A percentile compares a stretch with the other conserved stretches of the same genome.
phyloP scores from a whole-genome alignment of 2,329 filamentous ascomycete genomes.

The Penicillium sclerotigenum region DNA sequence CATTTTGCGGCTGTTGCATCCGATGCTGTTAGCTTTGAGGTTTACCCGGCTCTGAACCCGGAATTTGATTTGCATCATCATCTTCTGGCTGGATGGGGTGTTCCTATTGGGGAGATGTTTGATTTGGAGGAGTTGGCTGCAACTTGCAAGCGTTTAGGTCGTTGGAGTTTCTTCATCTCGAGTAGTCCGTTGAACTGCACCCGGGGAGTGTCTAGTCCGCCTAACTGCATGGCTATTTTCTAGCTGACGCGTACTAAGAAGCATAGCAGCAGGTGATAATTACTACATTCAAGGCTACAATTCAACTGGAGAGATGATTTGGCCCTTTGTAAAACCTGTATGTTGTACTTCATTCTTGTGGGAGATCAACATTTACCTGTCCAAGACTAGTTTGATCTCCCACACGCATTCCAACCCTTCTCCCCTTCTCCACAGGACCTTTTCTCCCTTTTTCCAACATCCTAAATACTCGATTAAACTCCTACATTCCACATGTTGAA shows the following conservation, averaged over 20 bases:
- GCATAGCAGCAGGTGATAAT: not conserved
- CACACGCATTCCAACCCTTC: conserved; percentile 17
- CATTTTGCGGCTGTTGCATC: conserved; percentile 59
- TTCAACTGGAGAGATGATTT: not conserved
- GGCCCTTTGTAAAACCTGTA: not conserved
- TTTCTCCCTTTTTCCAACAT: not conserved
- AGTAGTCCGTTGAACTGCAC: conserved; percentile 42
- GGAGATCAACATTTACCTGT: not conserved
- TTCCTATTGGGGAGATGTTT: conserved; percentile 43
- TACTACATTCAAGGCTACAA: not conserved
- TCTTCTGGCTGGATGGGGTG: conserved; percentile 37
- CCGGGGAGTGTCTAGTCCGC: conserved; percentile 41
- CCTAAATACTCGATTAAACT: not conserved
- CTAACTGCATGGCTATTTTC: conserved; percentile 46
- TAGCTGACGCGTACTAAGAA: conserved; percentile 14
- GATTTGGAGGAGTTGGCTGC: conserved; percentile 38
- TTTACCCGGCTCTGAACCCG: conserved; percentile 40
- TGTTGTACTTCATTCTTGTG: not conserved
- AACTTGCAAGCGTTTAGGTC: conserved; percentile 31
- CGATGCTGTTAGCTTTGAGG: conserved; percentile 59
- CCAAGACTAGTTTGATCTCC: not conserved
- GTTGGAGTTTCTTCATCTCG: conserved; percentile 41
- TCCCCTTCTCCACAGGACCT: not conserved
- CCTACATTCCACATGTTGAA: conserved; percentile 12
- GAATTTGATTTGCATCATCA: conserved; percentile 39